Percentiles rank a stretch among this genome's conserved stretches.
These are phyloP conservation scores for Marchantia paleacea DNA, from an alignment of 225 moss, liverwort and hornwort species.

Conservation along the genomic window DNA sequence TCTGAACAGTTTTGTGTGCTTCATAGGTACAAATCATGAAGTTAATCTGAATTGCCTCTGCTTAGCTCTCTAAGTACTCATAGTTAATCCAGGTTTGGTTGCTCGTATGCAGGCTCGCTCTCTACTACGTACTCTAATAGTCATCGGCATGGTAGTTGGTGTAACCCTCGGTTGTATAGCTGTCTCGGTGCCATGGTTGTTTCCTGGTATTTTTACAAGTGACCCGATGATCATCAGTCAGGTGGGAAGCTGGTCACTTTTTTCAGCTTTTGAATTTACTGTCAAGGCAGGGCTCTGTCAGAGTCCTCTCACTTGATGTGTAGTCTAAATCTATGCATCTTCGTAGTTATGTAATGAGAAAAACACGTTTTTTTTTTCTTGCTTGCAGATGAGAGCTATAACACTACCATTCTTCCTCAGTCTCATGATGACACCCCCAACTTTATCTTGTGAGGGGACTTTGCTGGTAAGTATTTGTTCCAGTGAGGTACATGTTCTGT, in stretches of 20 bases:
- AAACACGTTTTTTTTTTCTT: neutral
- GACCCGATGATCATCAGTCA: slow-evolving; percentile 64
- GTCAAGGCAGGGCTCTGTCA: neutral
- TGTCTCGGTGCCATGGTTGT: slow-evolving; percentile 69
- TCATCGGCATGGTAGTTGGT: slow-evolving; percentile 65
- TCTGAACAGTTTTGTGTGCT: neutral
- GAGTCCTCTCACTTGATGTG: neutral
- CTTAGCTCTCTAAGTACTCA: neutral
- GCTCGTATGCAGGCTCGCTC: slow-evolving; percentile 51
- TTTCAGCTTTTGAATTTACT: neutral
- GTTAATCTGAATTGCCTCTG: neutral
- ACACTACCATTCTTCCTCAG: slow-evolving; percentile 70
- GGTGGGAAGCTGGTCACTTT: slow-evolving; percentile 21
- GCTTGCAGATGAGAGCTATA: slow-evolving; percentile 67
- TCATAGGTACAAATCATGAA: neutral
- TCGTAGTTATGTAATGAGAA: neutral
- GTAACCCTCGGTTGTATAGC: slow-evolving; percentile 52
- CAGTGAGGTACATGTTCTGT: neutral
- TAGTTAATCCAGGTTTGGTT: neutral
- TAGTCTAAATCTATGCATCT: neutral
- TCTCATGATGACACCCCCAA: slow-evolving; percentile 65
- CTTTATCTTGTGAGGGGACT: slow-evolving; percentile 80
- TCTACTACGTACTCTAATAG: slow-evolving; percentile 63
- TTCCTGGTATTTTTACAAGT: slow-evolving; percentile 69
- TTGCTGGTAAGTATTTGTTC: slow-evolving; percentile 50